Evolutionary conservation across 305 asterid species (phyloP).

Genomic region (Fraxinus albicans): DNA sequence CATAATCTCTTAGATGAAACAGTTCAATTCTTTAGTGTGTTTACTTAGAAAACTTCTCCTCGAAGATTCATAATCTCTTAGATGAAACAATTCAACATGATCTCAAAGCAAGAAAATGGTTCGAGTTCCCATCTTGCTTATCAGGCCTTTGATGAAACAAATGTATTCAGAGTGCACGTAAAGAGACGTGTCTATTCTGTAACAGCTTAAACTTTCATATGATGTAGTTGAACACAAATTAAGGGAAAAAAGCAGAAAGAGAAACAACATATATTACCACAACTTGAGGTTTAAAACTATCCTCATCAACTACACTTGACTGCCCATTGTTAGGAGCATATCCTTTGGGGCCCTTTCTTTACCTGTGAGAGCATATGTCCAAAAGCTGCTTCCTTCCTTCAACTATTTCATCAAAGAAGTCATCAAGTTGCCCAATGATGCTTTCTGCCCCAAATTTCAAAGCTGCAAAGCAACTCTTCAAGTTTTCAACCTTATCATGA

Average conservation of each 20-base stretch:
- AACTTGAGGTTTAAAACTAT: not conserved
- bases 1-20: not conserved
- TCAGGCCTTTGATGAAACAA: not conserved
- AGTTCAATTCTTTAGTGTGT: not conserved
- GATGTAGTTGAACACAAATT: not conserved
- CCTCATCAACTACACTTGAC: not conserved
- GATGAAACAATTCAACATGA: not conserved
- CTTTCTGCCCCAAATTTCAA: slow-evolving; percentile 71
- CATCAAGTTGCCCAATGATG: slow-evolving; percentile 73
- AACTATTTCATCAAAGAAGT: slow-evolving; percentile 85
- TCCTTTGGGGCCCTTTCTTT: slow-evolving; percentile 12
- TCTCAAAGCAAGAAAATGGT: not conserved
- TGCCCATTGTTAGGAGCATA: not conserved
- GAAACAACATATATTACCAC: not conserved
- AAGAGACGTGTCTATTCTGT: not conserved
- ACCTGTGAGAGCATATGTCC: slow-evolving; percentile 73
- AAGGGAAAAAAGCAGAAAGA: not conserved
- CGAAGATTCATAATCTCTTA: not conserved
- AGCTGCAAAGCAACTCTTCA: slow-evolving; percentile 57
- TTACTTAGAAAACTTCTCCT: not conserved
- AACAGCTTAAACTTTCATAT: not conserved
- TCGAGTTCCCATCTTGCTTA: not conserved
- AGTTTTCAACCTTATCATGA: slow-evolving; percentile 44
- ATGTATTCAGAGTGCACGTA: not conserved
- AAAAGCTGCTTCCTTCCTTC: slow-evolving; percentile 76